These are phyloP conservation scores for Tricholoma sp. DNA, from an alignment of 768 basidiomycete genomes.

Conservation along the genomic window DNA sequence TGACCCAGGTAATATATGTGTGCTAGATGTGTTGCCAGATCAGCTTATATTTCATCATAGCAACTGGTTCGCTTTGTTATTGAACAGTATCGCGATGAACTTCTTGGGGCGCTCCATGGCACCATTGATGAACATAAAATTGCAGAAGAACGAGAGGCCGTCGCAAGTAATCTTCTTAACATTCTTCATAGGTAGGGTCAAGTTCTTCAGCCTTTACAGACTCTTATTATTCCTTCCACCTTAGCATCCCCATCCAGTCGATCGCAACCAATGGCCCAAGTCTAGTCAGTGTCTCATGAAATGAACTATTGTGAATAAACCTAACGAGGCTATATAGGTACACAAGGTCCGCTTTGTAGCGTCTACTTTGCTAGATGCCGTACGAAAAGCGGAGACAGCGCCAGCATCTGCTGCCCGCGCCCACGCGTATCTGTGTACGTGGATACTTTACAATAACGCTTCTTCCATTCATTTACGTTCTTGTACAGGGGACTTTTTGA, in stretches of 20 bases:
- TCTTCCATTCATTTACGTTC: conserved; percentile 7
- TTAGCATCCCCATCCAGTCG: conserved; percentile 86
- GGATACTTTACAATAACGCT: neutral
- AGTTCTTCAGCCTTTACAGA: neutral
- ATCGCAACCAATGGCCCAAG: conserved; percentile 88
- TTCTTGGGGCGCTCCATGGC: conserved; percentile 64
- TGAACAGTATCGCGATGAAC: conserved; percentile 88
- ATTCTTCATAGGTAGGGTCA: conserved; percentile 68
- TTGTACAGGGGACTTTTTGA: conserved; percentile 80
- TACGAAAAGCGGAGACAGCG: conserved; percentile 75
- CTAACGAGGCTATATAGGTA: conserved; percentile 42
- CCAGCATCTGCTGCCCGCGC: conserved; percentile 80
- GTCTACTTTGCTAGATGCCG: conserved; percentile 81
- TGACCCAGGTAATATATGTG: conserved; percentile 66
- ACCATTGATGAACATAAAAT: conserved; percentile 58
- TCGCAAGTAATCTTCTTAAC: conserved; percentile 82
- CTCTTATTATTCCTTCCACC: conserved; percentile 3
- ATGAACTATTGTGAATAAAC: neutral
- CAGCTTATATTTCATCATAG: conserved; percentile 30
- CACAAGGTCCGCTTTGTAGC: conserved; percentile 94
- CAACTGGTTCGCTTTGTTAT: conserved; percentile 93
- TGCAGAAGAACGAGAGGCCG: conserved; percentile 73
- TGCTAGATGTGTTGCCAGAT: neutral
- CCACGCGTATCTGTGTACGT: conserved; percentile 79
- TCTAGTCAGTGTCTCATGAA: conserved; percentile 34